These are phyloP conservation scores for Talaromyces piceae DNA, from an alignment of 2,329 filamentous ascomycete genomes.

Conservation along the genomic window DNA sequence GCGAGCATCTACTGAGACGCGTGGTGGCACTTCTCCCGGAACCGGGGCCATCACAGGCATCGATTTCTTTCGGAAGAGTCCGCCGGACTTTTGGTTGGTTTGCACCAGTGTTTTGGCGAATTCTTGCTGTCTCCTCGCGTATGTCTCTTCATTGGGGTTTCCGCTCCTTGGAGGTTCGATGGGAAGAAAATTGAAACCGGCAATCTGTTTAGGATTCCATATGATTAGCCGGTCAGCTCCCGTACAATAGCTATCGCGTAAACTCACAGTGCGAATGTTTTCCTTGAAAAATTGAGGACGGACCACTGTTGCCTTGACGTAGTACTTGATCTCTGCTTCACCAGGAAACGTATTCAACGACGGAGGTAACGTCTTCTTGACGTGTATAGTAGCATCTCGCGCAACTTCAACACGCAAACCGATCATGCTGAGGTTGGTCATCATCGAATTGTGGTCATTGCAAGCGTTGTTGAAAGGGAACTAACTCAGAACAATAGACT, in stretches of 20 bases:
- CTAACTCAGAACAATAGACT: constrained; percentile 24
- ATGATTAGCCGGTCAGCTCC: not conserved
- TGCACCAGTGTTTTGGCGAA: constrained; percentile 37
- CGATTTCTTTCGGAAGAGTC: constrained; percentile 49
- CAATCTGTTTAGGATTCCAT: constrained; percentile 25
- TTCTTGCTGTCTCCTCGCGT: constrained; percentile 65
- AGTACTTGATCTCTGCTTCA: constrained; percentile 87
- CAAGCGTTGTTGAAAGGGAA: constrained; percentile 46
- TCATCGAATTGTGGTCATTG: constrained; percentile 36
- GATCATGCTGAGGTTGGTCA: constrained; percentile 40
- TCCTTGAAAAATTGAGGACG: constrained; percentile 84
- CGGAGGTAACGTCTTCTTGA: constrained; percentile 80
- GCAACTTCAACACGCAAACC: constrained; percentile 40
- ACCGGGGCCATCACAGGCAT: constrained; percentile 21
- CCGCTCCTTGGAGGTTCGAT: constrained; percentile 77
- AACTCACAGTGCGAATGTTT: constrained; percentile 57
- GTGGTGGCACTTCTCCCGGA: constrained; percentile 34
- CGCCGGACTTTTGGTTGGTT: constrained; percentile 41
- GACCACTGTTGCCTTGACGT: constrained; percentile 88
- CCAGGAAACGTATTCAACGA: constrained; percentile 80
- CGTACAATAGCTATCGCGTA: constrained; percentile 17
- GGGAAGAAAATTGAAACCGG: constrained; percentile 76
- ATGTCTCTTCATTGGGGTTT: constrained; percentile 66
- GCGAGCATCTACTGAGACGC: constrained; percentile 72
- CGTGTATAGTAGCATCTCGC: constrained; percentile 51